A percentile compares a stretch with the other conserved stretches of the same genome.
These are phyloP conservation scores for Mitragyna speciosa DNA, from an alignment of 257 asterid genomes.

Conservation along the genomic window DNA sequence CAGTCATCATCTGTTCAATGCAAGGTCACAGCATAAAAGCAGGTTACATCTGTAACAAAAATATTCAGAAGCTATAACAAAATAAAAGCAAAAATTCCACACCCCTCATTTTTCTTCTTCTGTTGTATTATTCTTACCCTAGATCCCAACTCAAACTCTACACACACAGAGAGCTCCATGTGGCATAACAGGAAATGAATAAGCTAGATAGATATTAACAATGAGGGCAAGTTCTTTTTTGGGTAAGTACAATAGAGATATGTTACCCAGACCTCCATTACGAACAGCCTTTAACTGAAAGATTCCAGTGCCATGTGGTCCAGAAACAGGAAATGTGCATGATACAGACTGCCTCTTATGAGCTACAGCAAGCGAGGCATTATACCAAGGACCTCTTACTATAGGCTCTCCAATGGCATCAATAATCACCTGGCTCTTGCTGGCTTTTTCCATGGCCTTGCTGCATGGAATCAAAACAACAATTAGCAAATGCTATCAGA, in stretches of 20 bases:
- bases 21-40: conserved; percentile 2
- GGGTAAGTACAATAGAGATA: too few relatives aligned
- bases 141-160: neutral
- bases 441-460: conserved; percentile 94
- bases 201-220: neutral
- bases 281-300: conserved; percentile 92
- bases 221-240: neutral
- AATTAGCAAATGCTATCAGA: neutral
- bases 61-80: neutral
- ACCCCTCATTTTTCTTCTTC: neutral
- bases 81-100: neutral
- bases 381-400: conserved; percentile 95
- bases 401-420: conserved; percentile 92
- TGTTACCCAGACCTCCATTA: conserved; percentile 54
- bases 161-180: neutral
- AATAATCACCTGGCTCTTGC: conserved; percentile 55
- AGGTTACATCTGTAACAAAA: conserved; percentile 5
- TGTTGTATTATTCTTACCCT: neutral
- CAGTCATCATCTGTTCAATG: conserved; percentile 53
- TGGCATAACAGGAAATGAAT: neutral
- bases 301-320: conserved; percentile 91
- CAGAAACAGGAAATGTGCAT: conserved; percentile 92
- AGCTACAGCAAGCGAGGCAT: conserved; percentile 91
- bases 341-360: conserved; percentile 87
- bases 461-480: conserved; percentile 46